phyloP scores from a whole-genome alignment of 148 eudicot genomes.

The Arctostaphylos glauca region DNA sequence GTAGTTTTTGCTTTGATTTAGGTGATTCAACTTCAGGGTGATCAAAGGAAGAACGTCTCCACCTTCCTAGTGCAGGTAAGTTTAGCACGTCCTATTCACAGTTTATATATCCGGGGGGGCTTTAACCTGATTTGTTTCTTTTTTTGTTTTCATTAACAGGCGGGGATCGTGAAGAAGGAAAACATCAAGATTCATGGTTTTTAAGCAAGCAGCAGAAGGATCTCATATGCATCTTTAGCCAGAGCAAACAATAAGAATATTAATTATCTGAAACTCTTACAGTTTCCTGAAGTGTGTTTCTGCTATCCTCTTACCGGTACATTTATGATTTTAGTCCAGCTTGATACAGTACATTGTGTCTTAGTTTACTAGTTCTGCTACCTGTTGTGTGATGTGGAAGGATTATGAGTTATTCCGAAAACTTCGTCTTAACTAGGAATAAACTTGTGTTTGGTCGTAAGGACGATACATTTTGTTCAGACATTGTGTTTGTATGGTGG shows the following conservation, averaged over 20 bases:
- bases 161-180: constrained; percentile 22
- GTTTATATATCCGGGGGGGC: neutral
- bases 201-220: constrained; percentile 2
- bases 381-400: neutral
- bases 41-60: constrained; percentile 24
- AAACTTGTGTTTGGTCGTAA: constrained; percentile 5
- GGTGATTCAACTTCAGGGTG: constrained; percentile 23
- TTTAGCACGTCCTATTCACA: neutral
- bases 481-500: neutral
- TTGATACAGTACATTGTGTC: neutral
- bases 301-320: neutral
- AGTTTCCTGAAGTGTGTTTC: neutral
- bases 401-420: constrained; percentile 10
- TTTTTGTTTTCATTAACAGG: neutral
- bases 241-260: neutral
- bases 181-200: constrained; percentile 21
- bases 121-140: neutral
- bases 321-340: neutral
- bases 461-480: neutral
- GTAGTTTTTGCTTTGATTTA: neutral
- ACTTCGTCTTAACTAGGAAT: neutral
- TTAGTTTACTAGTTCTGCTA: neutral
- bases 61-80: constrained; percentile 19
- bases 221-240: constrained; percentile 5
- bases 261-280: neutral